Evolutionary conservation across 768 basidiomycete genomes (phyloP), one percentile per base, ranked within the genome.

Genomic region (Lentinula guzmanii): DNA sequence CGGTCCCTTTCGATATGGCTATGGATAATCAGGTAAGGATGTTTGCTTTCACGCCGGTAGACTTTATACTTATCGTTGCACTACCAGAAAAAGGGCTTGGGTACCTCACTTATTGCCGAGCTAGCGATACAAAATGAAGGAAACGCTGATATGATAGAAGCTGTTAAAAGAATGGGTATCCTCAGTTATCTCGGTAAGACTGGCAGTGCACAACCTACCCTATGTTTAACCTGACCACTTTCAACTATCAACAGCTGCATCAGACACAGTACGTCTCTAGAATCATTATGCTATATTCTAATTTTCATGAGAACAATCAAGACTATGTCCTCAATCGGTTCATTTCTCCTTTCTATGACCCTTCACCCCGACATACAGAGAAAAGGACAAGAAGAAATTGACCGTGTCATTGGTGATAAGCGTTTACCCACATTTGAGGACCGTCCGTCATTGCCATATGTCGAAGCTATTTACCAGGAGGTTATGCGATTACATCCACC

Each of bases 341-440:
- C 61, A 0, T 66, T 68, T 35, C 55, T 68, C 53, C 57, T 66
- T 5, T 51, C 64, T 1, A 66, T 68, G 55, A 39, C 59, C 33
- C 46, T 60, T 7, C 46, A 60, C 11, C 48, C 59, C 15, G 51
- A 52, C 13, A 28, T 52, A n/a, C 59, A 60, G 39, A 41, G 11
- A 7, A 60, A 60, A 31, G 59, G 33, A 11, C 59, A 60, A 52
- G 50, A 18, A 28, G 59, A 60, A 33, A 60, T 60, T 31, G 59
- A 60, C 21, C 21, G 0, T n/a, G 51, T 52, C 34, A 52, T 60
- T 42, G 59, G 59, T 8, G 1, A n/a, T 10, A 35, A 52, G 9
- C 48, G 59, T 39, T 37, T 60, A 7, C 59, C 59, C 6, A 52
- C 39, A 8, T 60, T 60, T n/a, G 51, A 60, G 15, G 59, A 60